Percentiles rank a stretch among this genome's conserved stretches.
phyloP scores from a whole-genome alignment of 305 asterid species.

The Fraxinus paxiana region DNA sequence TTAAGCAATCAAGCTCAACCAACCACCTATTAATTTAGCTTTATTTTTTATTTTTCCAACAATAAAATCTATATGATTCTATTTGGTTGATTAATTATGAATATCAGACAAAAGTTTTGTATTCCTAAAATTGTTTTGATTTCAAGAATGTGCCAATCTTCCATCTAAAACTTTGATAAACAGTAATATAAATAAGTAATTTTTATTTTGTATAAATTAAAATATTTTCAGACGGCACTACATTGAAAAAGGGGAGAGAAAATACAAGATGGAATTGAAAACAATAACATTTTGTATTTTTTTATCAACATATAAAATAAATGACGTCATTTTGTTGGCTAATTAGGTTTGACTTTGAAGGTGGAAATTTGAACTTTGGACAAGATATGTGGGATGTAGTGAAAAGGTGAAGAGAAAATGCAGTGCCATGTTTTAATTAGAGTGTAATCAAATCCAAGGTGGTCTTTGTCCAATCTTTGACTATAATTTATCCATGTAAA shows the following conservation, averaged over 20 bases:
- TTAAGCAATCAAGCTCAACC: slow-evolving; percentile 26
- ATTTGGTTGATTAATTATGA: not conserved
- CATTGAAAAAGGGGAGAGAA: no score
- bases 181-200: not conserved
- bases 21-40: slow-evolving; percentile 1
- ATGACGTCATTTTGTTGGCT: not conserved
- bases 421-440: slow-evolving; percentile 1
- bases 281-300: not conserved
- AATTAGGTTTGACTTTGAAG: slow-evolving; percentile 20
- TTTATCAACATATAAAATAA: not conserved
- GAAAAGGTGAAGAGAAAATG: slow-evolving; percentile 13
- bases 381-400: slow-evolving; percentile 6
- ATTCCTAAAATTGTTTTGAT: not conserved
- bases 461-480: not conserved
- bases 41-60: not conserved
- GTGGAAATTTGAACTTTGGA: slow-evolving; percentile 26
- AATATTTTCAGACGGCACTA: not conserved
- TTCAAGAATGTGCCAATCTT: not conserved
- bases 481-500: not conserved
- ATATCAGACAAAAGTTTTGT: not conserved
- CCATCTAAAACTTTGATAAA: not conserved
- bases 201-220: no score
- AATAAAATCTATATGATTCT: not conserved
- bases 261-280: not conserved
- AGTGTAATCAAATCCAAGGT: slow-evolving; percentile 14